Percentiles rank a stretch among this genome's conserved stretches.
Evolutionary conservation across 108 stramenopile species (phyloP).

Genomic region (Skeletonema potamos): DNA sequence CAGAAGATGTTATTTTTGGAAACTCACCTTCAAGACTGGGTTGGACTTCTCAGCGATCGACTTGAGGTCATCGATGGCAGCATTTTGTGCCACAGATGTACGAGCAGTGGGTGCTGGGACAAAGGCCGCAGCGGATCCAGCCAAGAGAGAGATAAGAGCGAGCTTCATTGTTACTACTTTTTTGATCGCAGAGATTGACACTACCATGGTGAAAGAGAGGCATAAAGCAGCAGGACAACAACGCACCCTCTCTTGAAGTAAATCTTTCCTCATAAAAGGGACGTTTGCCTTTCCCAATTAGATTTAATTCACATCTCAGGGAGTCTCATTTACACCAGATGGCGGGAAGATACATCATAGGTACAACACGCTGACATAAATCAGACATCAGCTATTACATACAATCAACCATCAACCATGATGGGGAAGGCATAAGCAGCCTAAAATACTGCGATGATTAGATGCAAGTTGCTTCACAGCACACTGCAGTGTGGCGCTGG

Average conservation of each 20-base stretch:
- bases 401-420: too few species aligned
- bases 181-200: not conserved
- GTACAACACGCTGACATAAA: too few species aligned
- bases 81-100: slow-evolving; percentile 34
- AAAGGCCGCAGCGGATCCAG: slow-evolving; percentile 79
- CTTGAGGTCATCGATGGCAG: slow-evolving; percentile 64
- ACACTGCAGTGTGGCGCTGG: not conserved
- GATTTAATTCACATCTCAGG: too few species aligned
- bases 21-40: slow-evolving; percentile 69
- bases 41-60: slow-evolving; percentile 67
- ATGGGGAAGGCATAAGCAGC: too few species aligned
- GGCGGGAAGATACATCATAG: too few species aligned
- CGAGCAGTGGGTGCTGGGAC: slow-evolving; percentile 54
- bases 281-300: not conserved
- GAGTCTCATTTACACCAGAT: not conserved
- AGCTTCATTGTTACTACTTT: slow-evolving; percentile 53
- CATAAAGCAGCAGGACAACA: not conserved
- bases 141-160: slow-evolving; percentile 56
- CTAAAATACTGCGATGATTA: not conserved
- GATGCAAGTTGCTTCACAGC: not conserved
- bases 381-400: too few species aligned
- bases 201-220: not conserved
- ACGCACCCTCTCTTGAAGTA: slow-evolving; percentile 5
- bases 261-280: not conserved
- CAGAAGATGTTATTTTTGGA: not conserved